Percentiles rank a stretch among this genome's conserved stretches.
phyloP scores from a whole-genome alignment of 148 eudicot genomes.

The Persicaria maculosa region DNA sequence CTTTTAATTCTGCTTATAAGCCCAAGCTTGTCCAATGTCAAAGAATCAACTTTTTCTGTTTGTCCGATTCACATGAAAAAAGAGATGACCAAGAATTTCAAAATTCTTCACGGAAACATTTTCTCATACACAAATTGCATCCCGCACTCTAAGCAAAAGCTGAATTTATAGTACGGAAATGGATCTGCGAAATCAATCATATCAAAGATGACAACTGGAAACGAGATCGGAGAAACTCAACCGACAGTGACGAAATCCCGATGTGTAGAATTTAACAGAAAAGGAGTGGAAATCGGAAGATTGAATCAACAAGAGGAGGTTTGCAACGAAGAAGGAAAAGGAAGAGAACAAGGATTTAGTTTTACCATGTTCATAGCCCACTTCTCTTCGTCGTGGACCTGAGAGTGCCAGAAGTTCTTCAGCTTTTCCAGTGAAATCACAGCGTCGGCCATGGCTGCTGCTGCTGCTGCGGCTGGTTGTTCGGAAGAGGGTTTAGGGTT shows the following conservation, averaged over 20 bases:
- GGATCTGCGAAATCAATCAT: neutral
- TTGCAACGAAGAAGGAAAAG: neutral
- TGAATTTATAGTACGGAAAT: neutral
- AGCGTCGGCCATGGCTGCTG: slow-evolving; percentile 25
- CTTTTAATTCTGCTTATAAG: neutral
- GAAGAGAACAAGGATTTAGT: too few relatives aligned
- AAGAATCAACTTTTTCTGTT: neutral
- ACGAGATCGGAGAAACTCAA: neutral
- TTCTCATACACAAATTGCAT: neutral
- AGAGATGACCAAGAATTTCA: neutral
- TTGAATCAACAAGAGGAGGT: neutral
- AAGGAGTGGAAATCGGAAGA: neutral
- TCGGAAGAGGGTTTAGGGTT: slow-evolving; percentile 7
- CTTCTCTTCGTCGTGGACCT: slow-evolving; percentile 30
- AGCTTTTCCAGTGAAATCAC: slow-evolving; percentile 28
- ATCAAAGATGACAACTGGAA: neutral
- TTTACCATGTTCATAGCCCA: slow-evolving; percentile 41
- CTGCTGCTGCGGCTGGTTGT: neutral
- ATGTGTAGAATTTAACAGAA: neutral
- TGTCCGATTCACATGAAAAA: neutral
- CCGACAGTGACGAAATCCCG: neutral
- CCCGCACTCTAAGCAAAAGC: neutral
- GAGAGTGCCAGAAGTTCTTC: slow-evolving; percentile 36
- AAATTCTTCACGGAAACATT: neutral
- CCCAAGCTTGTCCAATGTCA: neutral